Conservation (phyloP, 2,329 filamentous ascomycete species). For the Cephalotrichum gorgonifer region DNA sequence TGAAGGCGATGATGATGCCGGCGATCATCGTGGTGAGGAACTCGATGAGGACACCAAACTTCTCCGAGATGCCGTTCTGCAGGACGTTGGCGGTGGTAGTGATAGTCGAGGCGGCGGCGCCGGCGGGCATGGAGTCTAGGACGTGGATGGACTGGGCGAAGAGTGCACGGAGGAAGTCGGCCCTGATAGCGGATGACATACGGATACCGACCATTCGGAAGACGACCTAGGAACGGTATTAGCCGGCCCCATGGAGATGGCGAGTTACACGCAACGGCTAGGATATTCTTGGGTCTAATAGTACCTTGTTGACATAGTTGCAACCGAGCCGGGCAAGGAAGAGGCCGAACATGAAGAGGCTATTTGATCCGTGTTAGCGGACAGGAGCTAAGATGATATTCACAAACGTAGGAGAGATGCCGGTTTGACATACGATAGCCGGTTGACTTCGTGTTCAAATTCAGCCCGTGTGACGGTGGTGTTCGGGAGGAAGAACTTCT, state of each 20-base stretch:
- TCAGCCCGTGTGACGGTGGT: slow-evolving; percentile 18
- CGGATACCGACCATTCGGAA: slow-evolving; percentile 54
- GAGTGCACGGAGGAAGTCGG: slow-evolving; percentile 53
- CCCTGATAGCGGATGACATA: slow-evolving; percentile 49
- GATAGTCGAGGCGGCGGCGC: slow-evolving; percentile 51
- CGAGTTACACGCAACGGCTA: background rate
- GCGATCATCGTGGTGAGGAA: slow-evolving; percentile 40
- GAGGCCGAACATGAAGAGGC: slow-evolving; percentile 59
- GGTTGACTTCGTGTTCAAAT: slow-evolving; percentile 22
- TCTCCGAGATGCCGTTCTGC: slow-evolving; percentile 56
- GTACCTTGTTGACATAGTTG: slow-evolving; percentile 49
- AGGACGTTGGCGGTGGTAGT: slow-evolving; percentile 53
- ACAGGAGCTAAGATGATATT: no score
- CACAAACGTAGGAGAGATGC: background rate
- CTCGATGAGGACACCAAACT: slow-evolving; percentile 49
- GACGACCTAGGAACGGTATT: slow-evolving; percentile 28
- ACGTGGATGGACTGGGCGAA: slow-evolving; percentile 58
- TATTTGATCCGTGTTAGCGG: slow-evolving; percentile 15
- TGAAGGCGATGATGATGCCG: slow-evolving; percentile 44
- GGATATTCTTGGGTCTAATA: background rate
- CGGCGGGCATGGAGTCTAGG: slow-evolving; percentile 54
- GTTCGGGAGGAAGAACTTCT: slow-evolving; percentile 22
- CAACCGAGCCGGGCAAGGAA: slow-evolving; percentile 57
- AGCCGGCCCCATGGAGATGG: background rate
- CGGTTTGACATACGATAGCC: slow-evolving; percentile 8